Percentiles rank a stretch among this genome's conserved stretches.
Evolutionary conservation across 192 early-diverging fungal genomes (phyloP).

Genomic region (Coemansia sp.): DNA sequence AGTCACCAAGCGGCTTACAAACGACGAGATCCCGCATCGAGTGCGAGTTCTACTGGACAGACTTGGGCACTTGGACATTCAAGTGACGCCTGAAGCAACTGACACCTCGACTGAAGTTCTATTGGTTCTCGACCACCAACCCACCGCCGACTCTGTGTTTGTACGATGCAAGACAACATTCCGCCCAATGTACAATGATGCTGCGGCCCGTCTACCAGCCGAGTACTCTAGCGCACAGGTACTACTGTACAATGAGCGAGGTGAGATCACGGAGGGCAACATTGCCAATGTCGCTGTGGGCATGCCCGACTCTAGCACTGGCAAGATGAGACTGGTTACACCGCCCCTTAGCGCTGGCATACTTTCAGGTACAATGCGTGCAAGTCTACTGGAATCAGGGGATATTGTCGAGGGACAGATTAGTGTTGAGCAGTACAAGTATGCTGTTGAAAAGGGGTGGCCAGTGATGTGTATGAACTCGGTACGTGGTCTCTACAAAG

Average conservation of each 20-base stretch:
- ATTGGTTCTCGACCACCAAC: not conserved
- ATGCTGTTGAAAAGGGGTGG: conserved; percentile 29
- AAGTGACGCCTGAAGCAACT: conserved; percentile 13
- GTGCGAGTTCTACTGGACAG: conserved; percentile 24
- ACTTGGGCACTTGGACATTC: conserved; percentile 18
- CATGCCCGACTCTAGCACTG: conserved; percentile 1
- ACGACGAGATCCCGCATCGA: conserved; percentile 3
- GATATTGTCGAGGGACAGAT: conserved; percentile 27
- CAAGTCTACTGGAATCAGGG: conserved; percentile 22
- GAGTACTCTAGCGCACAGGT: conserved; percentile 25
- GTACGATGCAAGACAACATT: conserved; percentile 42
- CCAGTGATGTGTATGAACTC: conserved; percentile 50
- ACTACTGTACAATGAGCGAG: conserved; percentile 23
- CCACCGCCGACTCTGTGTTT: conserved; percentile 22
- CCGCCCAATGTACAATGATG: conserved; percentile 30
- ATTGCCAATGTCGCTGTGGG: conserved; percentile 46
- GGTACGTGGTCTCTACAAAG: conserved; percentile 32
- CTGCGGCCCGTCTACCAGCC: conserved; percentile 1
- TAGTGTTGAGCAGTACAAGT: conserved; percentile 29
- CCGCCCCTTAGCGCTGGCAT: conserved; percentile 23
- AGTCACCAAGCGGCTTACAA: not conserved
- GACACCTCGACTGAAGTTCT: not conserved
- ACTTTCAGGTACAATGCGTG: conserved; percentile 41
- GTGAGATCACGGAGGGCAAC: conserved; percentile 33
- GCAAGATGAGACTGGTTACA: conserved; percentile 21